These are phyloP conservation scores for Nakaseomyces nivariensis DNA, from an alignment of 1,139 yeast genomes.

Conservation along the genomic window DNA sequence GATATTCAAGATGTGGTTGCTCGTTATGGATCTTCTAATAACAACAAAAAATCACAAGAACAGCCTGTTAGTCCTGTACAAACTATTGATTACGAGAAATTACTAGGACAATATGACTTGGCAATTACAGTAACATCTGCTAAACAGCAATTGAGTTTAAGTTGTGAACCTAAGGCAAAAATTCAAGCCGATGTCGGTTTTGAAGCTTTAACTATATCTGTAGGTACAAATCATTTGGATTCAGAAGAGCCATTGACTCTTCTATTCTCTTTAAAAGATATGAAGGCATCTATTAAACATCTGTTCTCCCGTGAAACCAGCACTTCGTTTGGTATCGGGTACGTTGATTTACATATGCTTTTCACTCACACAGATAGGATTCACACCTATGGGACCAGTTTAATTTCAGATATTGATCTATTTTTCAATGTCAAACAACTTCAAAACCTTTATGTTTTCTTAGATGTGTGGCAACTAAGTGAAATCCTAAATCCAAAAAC, in stretches of 20 bases:
- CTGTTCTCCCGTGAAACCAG: slow-evolving; percentile 83
- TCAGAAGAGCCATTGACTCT: slow-evolving; percentile 36
- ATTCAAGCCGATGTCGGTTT: slow-evolving; percentile 78
- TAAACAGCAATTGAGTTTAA: slow-evolving; percentile 61
- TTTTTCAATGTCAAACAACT: slow-evolving; percentile 73
- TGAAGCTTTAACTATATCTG: slow-evolving; percentile 50
- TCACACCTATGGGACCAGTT: slow-evolving; percentile 42
- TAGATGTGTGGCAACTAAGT: slow-evolving; percentile 72
- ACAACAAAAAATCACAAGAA: slow-evolving; percentile 2
- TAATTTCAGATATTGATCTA: slow-evolving; percentile 47
- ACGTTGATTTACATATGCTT: slow-evolving; percentile 35
- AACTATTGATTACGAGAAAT: slow-evolving; percentile 31
- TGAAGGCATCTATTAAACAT: slow-evolving; percentile 73
- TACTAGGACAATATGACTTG: slow-evolving; percentile 48
- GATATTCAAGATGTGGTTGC: slow-evolving; percentile 35
- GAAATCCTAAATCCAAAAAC: slow-evolving; percentile 12
- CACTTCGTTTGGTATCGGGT: slow-evolving; percentile 57
- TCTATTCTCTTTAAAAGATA: slow-evolving; percentile 39
- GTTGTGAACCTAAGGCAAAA: slow-evolving; percentile 90
- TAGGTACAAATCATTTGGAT: slow-evolving; percentile 43
- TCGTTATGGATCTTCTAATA: slow-evolving; percentile 13
- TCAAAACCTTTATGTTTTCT: slow-evolving; percentile 75
- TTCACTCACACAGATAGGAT: slow-evolving; percentile 36
- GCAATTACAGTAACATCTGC: slow-evolving; percentile 57
- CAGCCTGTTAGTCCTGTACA: slow-evolving; percentile 8